A percentile compares a stretch with the other conserved stretches of the same genome.
phyloP scores from a whole-genome alignment of 2,329 filamentous ascomycete genomes.

The Capronia epimyces region DNA sequence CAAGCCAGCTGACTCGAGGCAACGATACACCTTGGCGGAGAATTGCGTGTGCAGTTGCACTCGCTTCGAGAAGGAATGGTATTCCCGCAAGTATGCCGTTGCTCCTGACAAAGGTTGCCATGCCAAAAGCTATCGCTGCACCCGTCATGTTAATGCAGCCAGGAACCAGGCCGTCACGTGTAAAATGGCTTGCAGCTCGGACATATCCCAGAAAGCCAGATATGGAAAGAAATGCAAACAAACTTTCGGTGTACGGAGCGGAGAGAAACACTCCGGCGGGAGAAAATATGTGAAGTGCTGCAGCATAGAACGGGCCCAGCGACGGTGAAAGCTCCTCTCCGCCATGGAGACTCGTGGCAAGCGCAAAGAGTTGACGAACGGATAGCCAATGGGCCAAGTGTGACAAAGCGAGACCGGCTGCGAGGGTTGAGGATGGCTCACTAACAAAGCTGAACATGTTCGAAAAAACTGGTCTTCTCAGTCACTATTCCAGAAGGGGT shows the following conservation, averaged over 20 bases:
- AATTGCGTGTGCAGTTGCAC: slow-evolving; percentile 41
- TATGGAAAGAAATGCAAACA: slow-evolving; percentile 74
- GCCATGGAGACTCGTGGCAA: slow-evolving; percentile 15
- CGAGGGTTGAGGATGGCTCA: slow-evolving; percentile 16
- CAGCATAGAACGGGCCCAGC: slow-evolving; percentile 61
- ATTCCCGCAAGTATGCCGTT: slow-evolving; percentile 83
- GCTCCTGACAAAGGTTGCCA: slow-evolving; percentile 68
- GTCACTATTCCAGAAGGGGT: not conserved
- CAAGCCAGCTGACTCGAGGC: slow-evolving; percentile 48
- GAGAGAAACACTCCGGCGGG: slow-evolving; percentile 87
- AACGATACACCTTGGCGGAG: slow-evolving; percentile 36
- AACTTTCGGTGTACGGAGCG: slow-evolving; percentile 75
- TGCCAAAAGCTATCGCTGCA: slow-evolving; percentile 64
- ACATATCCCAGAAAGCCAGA: slow-evolving; percentile 66
- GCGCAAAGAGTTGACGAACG: slow-evolving; percentile 57
- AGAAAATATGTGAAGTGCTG: slow-evolving; percentile 72
- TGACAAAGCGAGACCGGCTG: slow-evolving; percentile 62
- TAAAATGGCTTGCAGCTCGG: slow-evolving; percentile 37
- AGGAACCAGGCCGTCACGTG: slow-evolving; percentile 37
- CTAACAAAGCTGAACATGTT: not conserved
- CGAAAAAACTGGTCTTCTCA: not conserved
- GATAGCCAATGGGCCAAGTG: slow-evolving; percentile 72
- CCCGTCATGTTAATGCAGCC: slow-evolving; percentile 41
- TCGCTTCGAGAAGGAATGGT: slow-evolving; percentile 62
- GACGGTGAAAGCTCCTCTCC: slow-evolving; percentile 31